Evolutionary conservation across 2,329 filamentous ascomycete genomes (phyloP), one percentile per base, ranked within the genome.

Genomic region (Ambrosiella beaveri): DNA sequence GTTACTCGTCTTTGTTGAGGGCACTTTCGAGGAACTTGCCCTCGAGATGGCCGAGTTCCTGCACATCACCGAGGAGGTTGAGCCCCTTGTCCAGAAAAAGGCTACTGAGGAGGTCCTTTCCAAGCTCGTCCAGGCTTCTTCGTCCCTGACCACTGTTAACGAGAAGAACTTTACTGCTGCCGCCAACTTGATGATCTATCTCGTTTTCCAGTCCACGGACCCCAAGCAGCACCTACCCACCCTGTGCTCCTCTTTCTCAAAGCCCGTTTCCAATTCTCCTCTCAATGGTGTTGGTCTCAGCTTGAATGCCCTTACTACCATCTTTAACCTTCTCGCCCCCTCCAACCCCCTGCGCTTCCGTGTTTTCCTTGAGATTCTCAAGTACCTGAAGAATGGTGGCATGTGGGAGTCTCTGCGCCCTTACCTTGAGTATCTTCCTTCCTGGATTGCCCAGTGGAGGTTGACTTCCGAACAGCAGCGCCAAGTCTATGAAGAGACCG

Each of bases 131-230:
- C 81, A 84, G 64, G 86, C 86, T 59, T 88, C 88, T 57, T 73
- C 79, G 57, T 79, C 79, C 55, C 77, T 98, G 68, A 95, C 90
- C 72, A 79, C 80, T 62, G 87, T 89, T 58, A 88, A 91, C 60
- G 93, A 98, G 78, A 94, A 93, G 79, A 91, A 97, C 72, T 93
- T 96, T 70, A 90, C 88, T 61, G 85, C 91, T 61, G 88, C 91
- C 62, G 96, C 96, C 75, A 97, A 98, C 75, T 85, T 97, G 65
- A 84, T 98, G 70, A 84, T 97, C 68, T 88, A 96, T 75, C 84
- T 98, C 61, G 82, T 95, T 64, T 79, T 88, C 66, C 88, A 95
- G 73, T 88, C 89, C 61, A 81, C 86, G 65, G 87, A 90, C 65
- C 80, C 86, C 64, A 85, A 88, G 71, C 87, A 86, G 73, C 86